phyloP scores from a whole-genome alignment of 768 basidiomycete genomes.

The Astraeus odoratus region DNA sequence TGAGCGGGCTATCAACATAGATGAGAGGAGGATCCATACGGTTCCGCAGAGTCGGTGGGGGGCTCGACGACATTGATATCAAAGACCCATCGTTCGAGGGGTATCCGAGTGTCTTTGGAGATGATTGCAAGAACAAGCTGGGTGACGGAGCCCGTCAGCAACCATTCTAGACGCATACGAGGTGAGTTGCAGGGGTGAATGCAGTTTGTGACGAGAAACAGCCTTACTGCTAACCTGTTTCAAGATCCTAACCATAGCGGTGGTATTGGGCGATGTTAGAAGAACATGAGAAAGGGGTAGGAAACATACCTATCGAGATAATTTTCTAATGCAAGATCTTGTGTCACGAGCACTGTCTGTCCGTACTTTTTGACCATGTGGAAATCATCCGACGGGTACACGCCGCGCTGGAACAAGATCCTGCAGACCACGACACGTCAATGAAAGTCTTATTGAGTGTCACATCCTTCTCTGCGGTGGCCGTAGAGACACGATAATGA shows the following conservation, averaged over 20 bases:
- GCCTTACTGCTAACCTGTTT: constrained; percentile 84
- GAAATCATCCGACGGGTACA: constrained; percentile 98
- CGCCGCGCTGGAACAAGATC: constrained; percentile 92
- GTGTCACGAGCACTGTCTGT: constrained; percentile 89
- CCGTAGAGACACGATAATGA: neutral
- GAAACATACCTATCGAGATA: constrained; percentile 71
- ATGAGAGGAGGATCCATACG: constrained; percentile 35
- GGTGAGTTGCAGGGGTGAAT: neutral
- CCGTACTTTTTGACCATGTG: constrained; percentile 99
- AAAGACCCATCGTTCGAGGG: constrained; percentile 97
- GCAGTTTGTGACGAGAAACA: neutral
- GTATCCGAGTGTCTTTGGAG: constrained; percentile 85
- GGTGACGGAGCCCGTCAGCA: constrained; percentile 85
- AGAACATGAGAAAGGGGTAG: neutral
- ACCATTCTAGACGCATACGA: constrained; percentile 62
- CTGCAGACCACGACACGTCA: constrained; percentile 31
- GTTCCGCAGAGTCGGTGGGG: constrained; percentile 39
- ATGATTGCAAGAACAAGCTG: constrained; percentile 95
- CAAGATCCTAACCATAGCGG: constrained; percentile 56
- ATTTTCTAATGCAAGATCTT: constrained; percentile 87
- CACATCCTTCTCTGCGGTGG: too few species aligned
- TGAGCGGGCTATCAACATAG: constrained; percentile 2
- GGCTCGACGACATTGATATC: constrained; percentile 82
- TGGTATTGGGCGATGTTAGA: constrained; percentile 2
- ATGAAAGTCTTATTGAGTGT: constrained; percentile 8